Percentiles rank a stretch among this genome's conserved stretches.
These are phyloP conservation scores for Paramyrothecium sp. DNA, from an alignment of 2,329 filamentous ascomycete species.

Conservation along the genomic window DNA sequence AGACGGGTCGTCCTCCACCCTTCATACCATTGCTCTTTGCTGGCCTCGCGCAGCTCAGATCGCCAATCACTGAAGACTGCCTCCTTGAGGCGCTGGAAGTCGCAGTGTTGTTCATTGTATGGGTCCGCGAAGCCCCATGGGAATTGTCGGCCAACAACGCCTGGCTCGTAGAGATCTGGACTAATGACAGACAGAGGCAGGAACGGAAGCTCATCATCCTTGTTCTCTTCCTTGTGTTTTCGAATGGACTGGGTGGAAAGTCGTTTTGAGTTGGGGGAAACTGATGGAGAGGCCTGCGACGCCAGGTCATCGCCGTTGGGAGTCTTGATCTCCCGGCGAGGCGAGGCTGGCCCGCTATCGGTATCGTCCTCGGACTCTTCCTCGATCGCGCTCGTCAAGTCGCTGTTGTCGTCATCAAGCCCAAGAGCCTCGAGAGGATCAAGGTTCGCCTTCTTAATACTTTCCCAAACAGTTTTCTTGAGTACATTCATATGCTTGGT, in stretches of 20 bases:
- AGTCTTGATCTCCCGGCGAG: slow-evolving; percentile 13
- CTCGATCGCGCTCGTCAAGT: slow-evolving; percentile 51
- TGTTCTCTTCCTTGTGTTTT: slow-evolving; percentile 45
- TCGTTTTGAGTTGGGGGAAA: slow-evolving; percentile 41
- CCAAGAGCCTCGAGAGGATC: slow-evolving; percentile 87
- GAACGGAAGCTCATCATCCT: slow-evolving; percentile 61
- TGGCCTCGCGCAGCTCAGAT: slow-evolving; percentile 83
- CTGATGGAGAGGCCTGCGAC: slow-evolving; percentile 23
- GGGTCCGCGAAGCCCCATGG: slow-evolving; percentile 97
- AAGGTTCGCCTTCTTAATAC: slow-evolving; percentile 79
- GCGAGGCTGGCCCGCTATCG: slow-evolving; percentile 15
- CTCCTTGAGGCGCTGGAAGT: slow-evolving; percentile 88
- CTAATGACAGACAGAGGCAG: slow-evolving; percentile 91
- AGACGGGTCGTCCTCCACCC: slow-evolving; percentile 80
- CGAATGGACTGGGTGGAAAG: slow-evolving; percentile 45
- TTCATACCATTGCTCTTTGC: slow-evolving; percentile 92
- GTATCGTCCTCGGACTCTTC: slow-evolving; percentile 40
- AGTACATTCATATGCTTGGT: slow-evolving; percentile 88
- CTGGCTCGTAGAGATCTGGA: slow-evolving; percentile 84
- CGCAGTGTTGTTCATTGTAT: slow-evolving; percentile 87
- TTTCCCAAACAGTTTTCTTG: slow-evolving; percentile 87
- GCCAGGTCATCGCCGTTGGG: slow-evolving; percentile 35
- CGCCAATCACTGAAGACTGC: slow-evolving; percentile 94
- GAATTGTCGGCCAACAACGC: slow-evolving; percentile 79
- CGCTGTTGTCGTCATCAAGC: slow-evolving; percentile 69